Evolutionary conservation across 108 stramenopile species (phyloP).

Genomic region (Fragilaria radians): DNA sequence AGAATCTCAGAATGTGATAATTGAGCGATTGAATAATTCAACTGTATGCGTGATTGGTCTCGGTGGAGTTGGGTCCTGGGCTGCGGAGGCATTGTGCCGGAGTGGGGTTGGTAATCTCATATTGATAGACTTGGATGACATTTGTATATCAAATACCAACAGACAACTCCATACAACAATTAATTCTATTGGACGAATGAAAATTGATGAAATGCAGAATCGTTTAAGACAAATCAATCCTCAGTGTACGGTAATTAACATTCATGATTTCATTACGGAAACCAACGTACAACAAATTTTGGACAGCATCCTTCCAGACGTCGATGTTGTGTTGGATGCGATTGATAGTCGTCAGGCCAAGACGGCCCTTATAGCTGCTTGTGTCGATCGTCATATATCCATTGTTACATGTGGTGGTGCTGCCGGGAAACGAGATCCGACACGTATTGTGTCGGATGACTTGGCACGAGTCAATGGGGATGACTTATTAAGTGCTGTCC

Average conservation of each 20-base stretch:
- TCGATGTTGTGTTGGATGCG: constrained; percentile 62
- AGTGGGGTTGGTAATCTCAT: constrained; percentile 71
- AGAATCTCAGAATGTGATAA: constrained; percentile 8
- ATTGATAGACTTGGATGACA: constrained; percentile 76
- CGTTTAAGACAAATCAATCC: constrained; percentile 69
- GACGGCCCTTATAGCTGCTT: constrained; percentile 61
- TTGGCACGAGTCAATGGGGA: constrained; percentile 52
- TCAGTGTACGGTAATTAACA: constrained; percentile 44
- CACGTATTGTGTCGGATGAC: constrained; percentile 53
- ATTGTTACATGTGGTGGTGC: constrained; percentile 85
- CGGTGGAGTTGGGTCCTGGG: constrained; percentile 84
- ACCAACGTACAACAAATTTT: constrained; percentile 63
- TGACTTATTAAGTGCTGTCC: constrained; percentile 42
- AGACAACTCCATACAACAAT: constrained; percentile 72
- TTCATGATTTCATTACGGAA: constrained; percentile 63
- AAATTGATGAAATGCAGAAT: constrained; percentile 65
- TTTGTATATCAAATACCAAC: constrained; percentile 81
- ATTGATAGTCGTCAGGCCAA: constrained; percentile 71
- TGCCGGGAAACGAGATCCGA: constrained; percentile 73
- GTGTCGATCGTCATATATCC: constrained; percentile 40
- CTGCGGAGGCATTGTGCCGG: constrained; percentile 74
- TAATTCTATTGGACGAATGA: constrained; percentile 57
- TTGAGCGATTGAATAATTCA: constrained; percentile 37
- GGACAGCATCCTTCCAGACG: constrained; percentile 19
- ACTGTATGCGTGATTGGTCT: constrained; percentile 69